These are phyloP conservation scores for Fusarium temperatum DNA, from an alignment of 2,329 filamentous ascomycete species.

Conservation along the genomic window DNA sequence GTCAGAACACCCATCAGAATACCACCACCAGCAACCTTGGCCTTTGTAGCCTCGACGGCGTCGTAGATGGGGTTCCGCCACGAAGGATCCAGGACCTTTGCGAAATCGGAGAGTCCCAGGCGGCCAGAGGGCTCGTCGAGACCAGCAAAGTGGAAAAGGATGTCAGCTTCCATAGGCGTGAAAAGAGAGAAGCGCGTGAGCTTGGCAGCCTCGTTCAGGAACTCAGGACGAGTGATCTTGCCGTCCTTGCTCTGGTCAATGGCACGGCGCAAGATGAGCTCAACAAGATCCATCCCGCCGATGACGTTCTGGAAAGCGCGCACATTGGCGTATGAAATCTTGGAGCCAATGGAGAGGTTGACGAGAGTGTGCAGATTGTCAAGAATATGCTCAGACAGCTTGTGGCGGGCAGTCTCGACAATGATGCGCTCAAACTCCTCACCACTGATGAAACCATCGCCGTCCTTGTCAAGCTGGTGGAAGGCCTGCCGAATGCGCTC, in stretches of 20 bases:
- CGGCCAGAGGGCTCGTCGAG: slow-evolving; percentile 89
- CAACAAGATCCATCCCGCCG: slow-evolving; percentile 96
- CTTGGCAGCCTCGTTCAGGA: slow-evolving; percentile 90
- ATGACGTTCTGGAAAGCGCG: slow-evolving; percentile 98
- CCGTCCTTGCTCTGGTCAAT: slow-evolving; percentile 84
- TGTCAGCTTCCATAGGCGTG: slow-evolving; percentile 98
- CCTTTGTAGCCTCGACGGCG: slow-evolving; percentile 58
- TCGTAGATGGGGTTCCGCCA: slow-evolving; percentile 76
- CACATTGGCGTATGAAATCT: slow-evolving; percentile 97
- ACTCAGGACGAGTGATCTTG: slow-evolving; percentile 93
- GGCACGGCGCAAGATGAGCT: slow-evolving; percentile 90
- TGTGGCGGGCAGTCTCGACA: slow-evolving; percentile 89
- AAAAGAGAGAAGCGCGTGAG: slow-evolving; percentile 95
- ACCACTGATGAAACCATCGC: slow-evolving; percentile 93
- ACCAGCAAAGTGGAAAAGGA: slow-evolving; percentile 97
- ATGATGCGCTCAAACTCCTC: slow-evolving; percentile 98
- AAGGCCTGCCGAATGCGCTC: slow-evolving; percentile 97
- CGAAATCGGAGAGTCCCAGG: slow-evolving; percentile 84
- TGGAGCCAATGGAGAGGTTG: slow-evolving; percentile 90
- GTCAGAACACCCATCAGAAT: slow-evolving; percentile 69
- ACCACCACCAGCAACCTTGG: slow-evolving; percentile 38
- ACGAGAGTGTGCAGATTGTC: slow-evolving; percentile 91
- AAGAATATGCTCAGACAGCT: slow-evolving; percentile 95
- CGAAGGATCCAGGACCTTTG: slow-evolving; percentile 92
- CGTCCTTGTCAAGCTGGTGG: slow-evolving; percentile 87